A percentile compares a stretch with the other conserved stretches of the same genome.
Conservation (phyloP, 2,329 filamentous ascomycete genomes). For the Penicillium capsulatum region DNA sequence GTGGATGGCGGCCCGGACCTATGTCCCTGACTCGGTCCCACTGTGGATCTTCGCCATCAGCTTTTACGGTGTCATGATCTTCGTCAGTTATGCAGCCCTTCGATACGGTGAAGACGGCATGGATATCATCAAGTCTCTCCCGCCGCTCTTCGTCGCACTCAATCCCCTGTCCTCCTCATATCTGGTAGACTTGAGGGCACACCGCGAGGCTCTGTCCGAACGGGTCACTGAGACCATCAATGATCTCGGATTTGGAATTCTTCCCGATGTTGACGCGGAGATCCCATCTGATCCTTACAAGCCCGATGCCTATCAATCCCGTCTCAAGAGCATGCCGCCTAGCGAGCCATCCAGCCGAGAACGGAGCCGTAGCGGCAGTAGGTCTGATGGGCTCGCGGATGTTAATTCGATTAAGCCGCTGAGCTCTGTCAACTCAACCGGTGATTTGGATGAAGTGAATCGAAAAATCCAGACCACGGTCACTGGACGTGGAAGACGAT, state of each 20-base stretch:
- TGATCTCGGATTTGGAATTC: constrained; percentile 86
- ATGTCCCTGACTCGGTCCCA: constrained; percentile 70
- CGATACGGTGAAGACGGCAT: constrained; percentile 92
- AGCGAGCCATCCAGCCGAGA: constrained; percentile 55
- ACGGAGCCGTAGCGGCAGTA: constrained; percentile 63
- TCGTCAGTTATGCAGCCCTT: constrained; percentile 82
- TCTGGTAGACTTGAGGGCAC: constrained; percentile 67
- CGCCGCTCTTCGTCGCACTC: constrained; percentile 77
- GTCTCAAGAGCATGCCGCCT: constrained; percentile 25
- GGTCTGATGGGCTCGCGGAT: constrained; percentile 49
- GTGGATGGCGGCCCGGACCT: constrained; percentile 29
- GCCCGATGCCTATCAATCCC: constrained; percentile 23
- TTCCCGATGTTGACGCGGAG: constrained; percentile 80
- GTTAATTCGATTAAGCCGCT: constrained; percentile 65
- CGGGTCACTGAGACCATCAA: constrained; percentile 88
- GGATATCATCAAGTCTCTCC: constrained; percentile 91
- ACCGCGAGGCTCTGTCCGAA: constrained; percentile 66
- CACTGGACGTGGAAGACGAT: constrained; percentile 54
- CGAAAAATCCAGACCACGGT: constrained; percentile 76
- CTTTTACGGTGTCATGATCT: constrained; percentile 73
- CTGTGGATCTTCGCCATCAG: constrained; percentile 68
- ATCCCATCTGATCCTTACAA: constrained; percentile 53
- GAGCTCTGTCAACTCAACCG: constrained; percentile 60
- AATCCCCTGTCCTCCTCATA: constrained; percentile 77
- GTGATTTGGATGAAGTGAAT: constrained; percentile 74